Evolutionary conservation across 1,284 basidiomycete genomes (phyloP).

Genomic region (Moesziomyces sp.): DNA sequence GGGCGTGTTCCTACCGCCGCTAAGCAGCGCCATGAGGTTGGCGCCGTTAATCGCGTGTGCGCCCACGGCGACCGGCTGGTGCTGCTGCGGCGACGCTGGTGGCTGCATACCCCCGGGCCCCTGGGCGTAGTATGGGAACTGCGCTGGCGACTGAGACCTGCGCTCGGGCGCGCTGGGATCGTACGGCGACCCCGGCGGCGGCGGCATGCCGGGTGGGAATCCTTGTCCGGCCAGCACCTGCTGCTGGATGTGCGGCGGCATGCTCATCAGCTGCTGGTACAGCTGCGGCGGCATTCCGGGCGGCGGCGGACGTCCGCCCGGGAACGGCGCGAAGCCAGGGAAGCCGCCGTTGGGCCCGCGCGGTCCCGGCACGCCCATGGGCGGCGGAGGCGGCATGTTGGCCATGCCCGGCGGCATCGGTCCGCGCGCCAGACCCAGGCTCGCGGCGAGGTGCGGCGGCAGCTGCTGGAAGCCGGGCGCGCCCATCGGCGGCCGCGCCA

Average conservation of each 20-base stretch:
- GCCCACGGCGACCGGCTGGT: constrained; percentile 21
- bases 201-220: constrained; percentile 33
- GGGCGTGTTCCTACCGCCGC: constrained; percentile 30
- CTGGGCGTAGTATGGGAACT: constrained; percentile 36
- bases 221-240: constrained; percentile 45
- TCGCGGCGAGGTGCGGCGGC: constrained; percentile 56
- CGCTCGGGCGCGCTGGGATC: constrained; percentile 16
- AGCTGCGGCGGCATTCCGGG: constrained; percentile 57
- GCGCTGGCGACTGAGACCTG: constrained; percentile 19
- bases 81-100: constrained; percentile 8
- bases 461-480: constrained; percentile 43
- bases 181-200: constrained; percentile 29
- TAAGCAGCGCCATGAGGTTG: constrained; percentile 51
- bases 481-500: constrained; percentile 47
- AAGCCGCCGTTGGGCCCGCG: constrained; percentile 28
- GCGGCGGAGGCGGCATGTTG: constrained; percentile 28
- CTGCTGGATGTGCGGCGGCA: constrained; percentile 61
- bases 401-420: constrained; percentile 50
- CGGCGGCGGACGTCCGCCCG: constrained; percentile 33
- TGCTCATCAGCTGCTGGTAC: constrained; percentile 61
- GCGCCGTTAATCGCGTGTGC: constrained; percentile 41
- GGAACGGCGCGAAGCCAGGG: constrained; percentile 34
- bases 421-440: constrained; percentile 34
- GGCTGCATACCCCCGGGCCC: neutral
- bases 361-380: constrained; percentile 32